Evolutionary conservation across 805 yeast species (phyloP).

Genomic region (Blastobotrys terrestris): DNA sequence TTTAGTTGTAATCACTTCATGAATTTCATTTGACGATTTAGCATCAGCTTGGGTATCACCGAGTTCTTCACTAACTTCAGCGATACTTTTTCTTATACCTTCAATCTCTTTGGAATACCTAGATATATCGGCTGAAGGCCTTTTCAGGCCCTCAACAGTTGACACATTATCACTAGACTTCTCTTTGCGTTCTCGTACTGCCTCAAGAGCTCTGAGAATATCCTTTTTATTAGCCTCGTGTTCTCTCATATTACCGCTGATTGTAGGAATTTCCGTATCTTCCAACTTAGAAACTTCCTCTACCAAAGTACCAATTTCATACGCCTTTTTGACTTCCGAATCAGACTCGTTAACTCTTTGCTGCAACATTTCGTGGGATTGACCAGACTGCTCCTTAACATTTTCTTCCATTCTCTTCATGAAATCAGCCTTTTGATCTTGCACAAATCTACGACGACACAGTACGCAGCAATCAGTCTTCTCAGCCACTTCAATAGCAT

Average conservation of each 20-base stretch:
- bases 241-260: conserved; percentile 13
- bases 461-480: not conserved
- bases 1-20: conserved; percentile 29
- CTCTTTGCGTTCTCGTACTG: conserved; percentile 12
- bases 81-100: conserved; percentile 20
- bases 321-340: conserved; percentile 20
- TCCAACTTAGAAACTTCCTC: conserved; percentile 9
- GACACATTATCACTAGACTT: conserved; percentile 15
- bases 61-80: conserved; percentile 19
- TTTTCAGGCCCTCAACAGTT: conserved; percentile 26
- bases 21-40: conserved; percentile 16
- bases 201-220: conserved; percentile 6
- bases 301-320: conserved; percentile 15
- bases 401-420: conserved; percentile 15
- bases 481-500: not conserved
- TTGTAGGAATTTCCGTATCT: conserved; percentile 15
- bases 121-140: conserved; percentile 26
- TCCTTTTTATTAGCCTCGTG: conserved; percentile 28
- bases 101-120: conserved; percentile 26
- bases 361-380: conserved; percentile 65
- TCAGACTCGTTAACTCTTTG: conserved; percentile 56
- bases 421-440: not conserved
- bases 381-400: conserved; percentile 28
- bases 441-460: not conserved
- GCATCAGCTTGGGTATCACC: conserved; percentile 8